Evolutionary conservation across 2,329 filamentous ascomycete genomes (phyloP), one percentile per base, ranked within the genome.

Genomic region (Ceratocystis variospora): DNA sequence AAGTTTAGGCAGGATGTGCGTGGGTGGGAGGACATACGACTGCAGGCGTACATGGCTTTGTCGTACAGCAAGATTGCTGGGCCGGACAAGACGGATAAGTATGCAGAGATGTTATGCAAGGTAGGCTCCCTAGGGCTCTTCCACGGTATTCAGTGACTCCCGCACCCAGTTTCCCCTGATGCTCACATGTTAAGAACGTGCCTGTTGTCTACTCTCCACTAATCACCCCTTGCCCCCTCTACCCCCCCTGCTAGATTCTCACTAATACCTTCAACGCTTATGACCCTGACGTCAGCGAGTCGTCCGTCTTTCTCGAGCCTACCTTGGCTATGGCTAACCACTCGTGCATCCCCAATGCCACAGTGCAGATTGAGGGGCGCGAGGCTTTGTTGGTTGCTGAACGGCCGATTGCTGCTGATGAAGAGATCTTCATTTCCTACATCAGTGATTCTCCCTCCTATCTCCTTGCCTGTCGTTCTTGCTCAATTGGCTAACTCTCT

Each of bases 391-490:
- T 87, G 15, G 76, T 79, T 46, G 81, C 83, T 1, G 76, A 80
- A 65, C 72, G 70, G 25, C 72, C 75, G 2, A 83, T 87, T 53
- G 70, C 76, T 15, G 71, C 75, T 41, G 82, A 78, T 6, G 79
- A 85, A 31, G 81, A 86, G 73, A 79, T 87, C 65, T 78, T 80
- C 67, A 83, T 87, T 44, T 84, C 82, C 1, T 87, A 87, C 69
- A 81, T 83, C 45, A 83, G 84, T 81, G 73, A 68, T 76, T 71
- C 22, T 31, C 4, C 25, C 19, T 10, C 6, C 10, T 25, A 1
- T 15, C 41, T 67, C 22, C 31, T n/a, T 5, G 19, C n/a, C n/a
- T 53, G 12, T 25, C 22, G 22, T 41, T 5, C n/a, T 8, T 31
- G 19, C 46, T 44, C 22, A 41, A 61, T 31, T 59, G 33, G 15